Evolutionary conservation across 2,329 filamentous ascomycete genomes (phyloP), one percentile per base, ranked within the genome.

Genomic region (Xylaria sp.): DNA sequence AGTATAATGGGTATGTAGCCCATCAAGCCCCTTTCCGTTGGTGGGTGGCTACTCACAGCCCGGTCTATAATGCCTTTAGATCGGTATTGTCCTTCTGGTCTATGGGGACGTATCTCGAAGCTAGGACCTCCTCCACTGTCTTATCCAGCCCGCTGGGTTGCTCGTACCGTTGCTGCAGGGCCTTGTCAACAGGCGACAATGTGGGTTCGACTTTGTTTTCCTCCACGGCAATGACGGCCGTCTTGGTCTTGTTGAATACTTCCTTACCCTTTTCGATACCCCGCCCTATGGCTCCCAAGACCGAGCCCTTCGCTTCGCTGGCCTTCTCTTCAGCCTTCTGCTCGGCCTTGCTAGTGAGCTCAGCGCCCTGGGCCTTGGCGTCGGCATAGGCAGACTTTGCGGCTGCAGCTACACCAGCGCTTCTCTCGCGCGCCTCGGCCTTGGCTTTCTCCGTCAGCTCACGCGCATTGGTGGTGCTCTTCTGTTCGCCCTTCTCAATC

Each of bases 81-180:
- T 67, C 56, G 19, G 63, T 60, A 28, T 80, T 79, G 64, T 83
- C 79, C 69, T 78, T 77, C 71, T 79, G 68, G 43, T 80, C 67
- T 2, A 57, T 15, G 1, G 71, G 69, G 35, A 53, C 28, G 52
- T 74, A 74, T 60, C 73, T 67, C 49, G 75, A 76, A 25, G 74
- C 73, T 50, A 80, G 58, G 21, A 71, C 66, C 43, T 75, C 73
- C 50, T 77, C 76, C 11, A 74, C 72, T 45, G 69, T 76, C 61
- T 67, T 33, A 35, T 76, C 78, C 62, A 84, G 73, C 0, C 80
- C 81, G 67, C 73, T 79, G 17, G 59, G 51, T 7, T 61, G 60
- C 51, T 72, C 59, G 70, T 88, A 88, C 69, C 86, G 78, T 72
- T 87, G 83, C 51, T 77, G 79, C 55, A 89, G 74, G 43, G 80